Base-by-base conservation (phyloP, 2,329 filamentous ascomycete species). In the Sclerotinia minor region DNA sequence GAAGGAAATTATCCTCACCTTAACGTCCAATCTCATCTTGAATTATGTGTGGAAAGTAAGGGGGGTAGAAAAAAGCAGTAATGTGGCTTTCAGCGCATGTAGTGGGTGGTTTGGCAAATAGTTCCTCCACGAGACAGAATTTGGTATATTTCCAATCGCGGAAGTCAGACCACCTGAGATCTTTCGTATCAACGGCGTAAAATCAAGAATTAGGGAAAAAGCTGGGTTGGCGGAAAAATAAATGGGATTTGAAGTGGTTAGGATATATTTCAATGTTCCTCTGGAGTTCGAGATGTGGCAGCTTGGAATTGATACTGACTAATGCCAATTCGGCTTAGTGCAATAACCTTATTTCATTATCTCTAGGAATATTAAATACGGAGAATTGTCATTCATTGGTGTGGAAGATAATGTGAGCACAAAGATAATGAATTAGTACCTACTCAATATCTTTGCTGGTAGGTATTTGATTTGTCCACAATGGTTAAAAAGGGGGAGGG, bases 11-110 rank as follows among this genome's bases (percentile, higher is more conserved):
- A 38, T 66, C 73, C 80, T 71, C 78, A 86, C 84, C 83, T 87
- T 87, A 58, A 87, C 81, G 77, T 87, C 84, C 76, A 87, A 81
- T 75, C 83, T 83, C 85, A 87, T 87, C 65, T 73, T 82, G 78
- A 49, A 49, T 63, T 61, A 67, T 67, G 59, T 67, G 50, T 55
- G 35, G 50, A 67, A 64, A 44, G 69, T 69, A 71, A 71, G 72
- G 71, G 69, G 52, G 63, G 52, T 50, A 69, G 65, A 69, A 64
- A 41, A 68, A 68, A 68, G 60, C 47, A 69, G 52, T 67, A 53
- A 29, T 71, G 72, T 73, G 72, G 73, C 72, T 73, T 73, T 68
- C 35, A 67, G 65, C 65, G 47, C 65, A 63, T 24, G 35, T 44
- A 66, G 45, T 54, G 15, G 15, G 26, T 50, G 45, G 61, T 26